Conservation (phyloP, 305 asterid species). For the Rubia tinctorum region DNA sequence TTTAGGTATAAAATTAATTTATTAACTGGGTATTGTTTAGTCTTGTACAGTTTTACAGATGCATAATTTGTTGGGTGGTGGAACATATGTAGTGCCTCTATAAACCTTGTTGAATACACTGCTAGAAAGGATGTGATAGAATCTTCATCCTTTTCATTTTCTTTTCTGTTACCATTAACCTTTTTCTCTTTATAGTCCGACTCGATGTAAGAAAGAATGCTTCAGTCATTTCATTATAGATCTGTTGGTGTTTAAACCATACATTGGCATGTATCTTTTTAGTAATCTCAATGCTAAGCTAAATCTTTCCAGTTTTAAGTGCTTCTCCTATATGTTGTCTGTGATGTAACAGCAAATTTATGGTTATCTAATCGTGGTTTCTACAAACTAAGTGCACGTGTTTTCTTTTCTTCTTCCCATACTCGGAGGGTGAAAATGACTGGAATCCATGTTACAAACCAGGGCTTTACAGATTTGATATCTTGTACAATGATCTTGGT, state of each 20-base stretch:
- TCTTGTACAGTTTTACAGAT: background rate
- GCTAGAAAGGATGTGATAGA: background rate
- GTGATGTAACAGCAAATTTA: background rate
- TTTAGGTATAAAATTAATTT: background rate
- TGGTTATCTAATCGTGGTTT: background rate
- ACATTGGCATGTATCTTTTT: background rate
- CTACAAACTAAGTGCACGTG: background rate
- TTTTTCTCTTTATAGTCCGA: background rate
- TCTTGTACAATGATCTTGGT: background rate
- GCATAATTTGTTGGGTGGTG: background rate
- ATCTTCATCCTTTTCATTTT: background rate
- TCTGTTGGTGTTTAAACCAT: background rate
- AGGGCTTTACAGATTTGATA: background rate
- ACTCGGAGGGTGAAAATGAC: background rate
- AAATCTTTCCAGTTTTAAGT: too few species aligned
- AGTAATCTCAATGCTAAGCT: background rate
- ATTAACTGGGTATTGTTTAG: background rate
- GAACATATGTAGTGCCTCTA: background rate
- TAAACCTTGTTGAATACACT: background rate
- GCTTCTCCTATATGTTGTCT: too few species aligned
- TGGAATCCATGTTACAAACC: background rate
- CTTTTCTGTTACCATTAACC: background rate
- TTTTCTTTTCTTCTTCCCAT: too few species aligned
- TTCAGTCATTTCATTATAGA: background rate
- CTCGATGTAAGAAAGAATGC: background rate